Evolutionary conservation across 2,329 filamentous ascomycete species (phyloP).

Genomic region (Westerdykella aurantiaca): DNA sequence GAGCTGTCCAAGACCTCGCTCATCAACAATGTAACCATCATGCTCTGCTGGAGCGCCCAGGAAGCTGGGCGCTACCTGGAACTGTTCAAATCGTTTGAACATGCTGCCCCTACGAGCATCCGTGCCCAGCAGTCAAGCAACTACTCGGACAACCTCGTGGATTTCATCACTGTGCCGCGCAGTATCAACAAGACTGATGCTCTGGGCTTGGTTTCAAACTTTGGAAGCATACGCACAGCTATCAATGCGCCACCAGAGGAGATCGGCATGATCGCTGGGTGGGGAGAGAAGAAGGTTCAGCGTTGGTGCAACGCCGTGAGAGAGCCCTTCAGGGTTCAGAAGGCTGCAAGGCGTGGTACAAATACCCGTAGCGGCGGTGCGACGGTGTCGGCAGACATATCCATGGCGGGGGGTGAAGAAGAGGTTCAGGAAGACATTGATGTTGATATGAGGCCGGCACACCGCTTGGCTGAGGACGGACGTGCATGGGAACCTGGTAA

Average conservation of each 20-base stretch:
- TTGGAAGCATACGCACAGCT: conserved; percentile 80
- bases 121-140: conserved; percentile 75
- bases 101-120: conserved; percentile 76
- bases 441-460: conserved; percentile 34
- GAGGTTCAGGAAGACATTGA: conserved; percentile 15
- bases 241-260: conserved; percentile 85
- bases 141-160: conserved; percentile 81
- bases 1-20: conserved; percentile 90
- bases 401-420: conserved; percentile 17
- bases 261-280: conserved; percentile 76
- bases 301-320: conserved; percentile 76
- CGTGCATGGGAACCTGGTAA: conserved; percentile 25
- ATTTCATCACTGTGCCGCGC: conserved; percentile 86
- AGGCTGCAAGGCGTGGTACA: conserved; percentile 55
- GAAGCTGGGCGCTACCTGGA: conserved; percentile 93
- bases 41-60: conserved; percentile 89
- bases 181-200: conserved; percentile 94
- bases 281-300: conserved; percentile 92
- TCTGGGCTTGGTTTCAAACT: conserved; percentile 81
- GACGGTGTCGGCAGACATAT: conserved; percentile 21
- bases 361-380: conserved; percentile 27
- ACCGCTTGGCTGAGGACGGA: conserved; percentile 29
- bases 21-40: conserved; percentile 85
- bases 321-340: conserved; percentile 75
- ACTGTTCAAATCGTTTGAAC: conserved; percentile 89